phyloP scores from a whole-genome alignment of 2,329 filamentous ascomycete genomes.

The Chrysoporthe austroafricana region DNA sequence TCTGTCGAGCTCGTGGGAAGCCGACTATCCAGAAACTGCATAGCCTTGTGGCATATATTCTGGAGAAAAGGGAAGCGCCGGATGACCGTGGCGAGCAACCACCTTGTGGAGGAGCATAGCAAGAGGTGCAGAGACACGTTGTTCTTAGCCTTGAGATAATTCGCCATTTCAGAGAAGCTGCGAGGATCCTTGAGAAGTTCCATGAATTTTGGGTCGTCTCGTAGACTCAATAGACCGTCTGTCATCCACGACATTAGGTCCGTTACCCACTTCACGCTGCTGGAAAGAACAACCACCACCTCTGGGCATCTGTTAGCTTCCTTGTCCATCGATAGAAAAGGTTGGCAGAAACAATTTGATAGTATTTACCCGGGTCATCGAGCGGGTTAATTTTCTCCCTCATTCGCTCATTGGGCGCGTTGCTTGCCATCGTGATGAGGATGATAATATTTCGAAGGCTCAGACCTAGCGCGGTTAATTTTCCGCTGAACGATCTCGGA shows the following conservation, averaged over 20 bases:
- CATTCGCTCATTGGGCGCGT: constrained; percentile 52
- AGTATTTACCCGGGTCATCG: constrained; percentile 62
- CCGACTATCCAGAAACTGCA: constrained; percentile 44
- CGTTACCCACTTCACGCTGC: constrained; percentile 78
- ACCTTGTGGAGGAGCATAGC: constrained; percentile 74
- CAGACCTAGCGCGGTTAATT: constrained; percentile 74
- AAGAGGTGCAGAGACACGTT: constrained; percentile 66
- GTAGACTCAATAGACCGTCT: constrained; percentile 61
- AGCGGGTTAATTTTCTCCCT: constrained; percentile 62
- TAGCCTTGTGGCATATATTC: constrained; percentile 50
- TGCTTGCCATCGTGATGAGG: constrained; percentile 66
- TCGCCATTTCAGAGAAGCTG: constrained; percentile 53
- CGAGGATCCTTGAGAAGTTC: constrained; percentile 49
- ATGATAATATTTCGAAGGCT: constrained; percentile 75
- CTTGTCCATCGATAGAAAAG: neutral
- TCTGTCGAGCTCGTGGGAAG: constrained; percentile 32
- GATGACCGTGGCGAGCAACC: constrained; percentile 71
- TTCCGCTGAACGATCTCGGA: constrained; percentile 68
- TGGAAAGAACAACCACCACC: constrained; percentile 71
- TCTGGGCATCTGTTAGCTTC: constrained; percentile 49
- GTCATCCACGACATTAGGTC: constrained; percentile 68
- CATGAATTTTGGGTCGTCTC: constrained; percentile 56
- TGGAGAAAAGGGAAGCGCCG: constrained; percentile 65
- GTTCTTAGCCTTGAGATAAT: constrained; percentile 57
- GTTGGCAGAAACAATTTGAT: neutral